Evolutionary conservation across 2,329 filamentous ascomycete species (phyloP), one percentile per base, ranked within the genome.

Genomic region (Diaporthe nobilis): DNA sequence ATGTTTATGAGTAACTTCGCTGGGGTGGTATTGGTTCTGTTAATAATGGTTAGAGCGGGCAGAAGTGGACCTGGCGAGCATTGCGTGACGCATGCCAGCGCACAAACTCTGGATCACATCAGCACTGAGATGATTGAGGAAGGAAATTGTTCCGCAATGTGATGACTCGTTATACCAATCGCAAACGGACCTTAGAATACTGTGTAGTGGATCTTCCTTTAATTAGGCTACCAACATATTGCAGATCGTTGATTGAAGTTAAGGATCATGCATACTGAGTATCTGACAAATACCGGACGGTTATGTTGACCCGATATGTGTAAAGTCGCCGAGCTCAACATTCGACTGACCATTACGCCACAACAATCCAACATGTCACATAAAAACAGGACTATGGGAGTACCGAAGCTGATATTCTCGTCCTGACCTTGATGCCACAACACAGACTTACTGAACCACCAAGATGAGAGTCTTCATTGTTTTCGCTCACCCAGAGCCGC

Each of bases 381-480:
- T 37, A 37, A 37, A 44, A 44, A 44, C 6, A 20, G 13, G 20
- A 44, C 39, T 20, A 10, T 9, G 37, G 8, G 6, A 15, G 3
- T 28, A 10, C 15, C 17, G 37, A 28, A 10, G 39, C 7, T 17
- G 13, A 25, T 12, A 6, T 31, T 44, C 7, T 20, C 12, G 44
- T 31, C 13, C 60, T 44, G n/a, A 22, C 4, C 17, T 22, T 20
- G n/a, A 20, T 44, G 1, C 60, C 37, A 28, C 13, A 13, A 12
- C 8, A 7, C 17, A 44, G 4, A 44, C 9, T 25, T 28, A 13
- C 60, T 31, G n/a, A 20, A 8, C 10, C 8, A 44, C 15, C 60
- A 28, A 42, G 13, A 63, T 63, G 60, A 63, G 42, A 44, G 60
- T 63, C n/a, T 44, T 63, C 60, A 42, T 63, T 22, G n/a, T 63